A percentile compares a stretch with the other conserved stretches of the same genome.
phyloP scores from a whole-genome alignment of 2,329 filamentous ascomycete species.

The Claviceps purpurea region DNA sequence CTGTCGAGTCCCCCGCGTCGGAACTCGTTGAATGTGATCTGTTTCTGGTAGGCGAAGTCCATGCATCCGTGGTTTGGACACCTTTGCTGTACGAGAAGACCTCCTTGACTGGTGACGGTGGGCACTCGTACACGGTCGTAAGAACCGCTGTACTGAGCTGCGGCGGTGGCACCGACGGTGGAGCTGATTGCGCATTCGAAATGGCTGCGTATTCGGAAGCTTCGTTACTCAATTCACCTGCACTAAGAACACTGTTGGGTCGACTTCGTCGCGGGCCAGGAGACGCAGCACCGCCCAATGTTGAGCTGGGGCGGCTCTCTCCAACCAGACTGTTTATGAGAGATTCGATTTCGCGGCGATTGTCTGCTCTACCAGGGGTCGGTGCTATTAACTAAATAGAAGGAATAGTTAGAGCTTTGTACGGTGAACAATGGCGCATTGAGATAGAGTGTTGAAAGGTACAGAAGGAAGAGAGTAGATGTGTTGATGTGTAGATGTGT shows the following conservation, averaged over 20 bases:
- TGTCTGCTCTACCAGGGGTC: conserved; percentile 54
- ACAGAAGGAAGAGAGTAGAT: background rate
- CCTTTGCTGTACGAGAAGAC: conserved; percentile 94
- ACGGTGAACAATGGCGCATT: too few species aligned
- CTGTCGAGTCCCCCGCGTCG: conserved; percentile 47
- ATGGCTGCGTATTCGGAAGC: conserved; percentile 46
- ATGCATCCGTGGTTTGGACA: conserved; percentile 77
- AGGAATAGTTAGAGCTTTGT: conserved; percentile 3
- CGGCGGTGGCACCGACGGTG: conserved; percentile 14
- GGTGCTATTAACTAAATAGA: conserved; percentile 43
- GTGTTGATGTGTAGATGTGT: too few species aligned
- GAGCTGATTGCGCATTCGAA: conserved; percentile 24
- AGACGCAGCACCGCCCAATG: conserved; percentile 50
- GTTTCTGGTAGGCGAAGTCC: conserved; percentile 42
- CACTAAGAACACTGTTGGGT: conserved; percentile 76
- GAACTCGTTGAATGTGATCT: conserved; percentile 29
- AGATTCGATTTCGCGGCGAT: conserved; percentile 65
- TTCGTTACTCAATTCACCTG: conserved; percentile 66
- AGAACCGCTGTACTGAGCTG: conserved; percentile 59
- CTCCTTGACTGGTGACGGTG: conserved; percentile 64
- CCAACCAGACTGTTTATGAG: conserved; percentile 76
- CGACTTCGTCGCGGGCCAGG: conserved; percentile 58
- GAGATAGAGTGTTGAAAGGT: background rate
- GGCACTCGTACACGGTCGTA: conserved; percentile 68
- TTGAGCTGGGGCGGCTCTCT: conserved; percentile 59